Percentiles rank a stretch among this genome's conserved stretches.
phyloP scores from a whole-genome alignment of 2,329 filamentous ascomycete genomes.

The Monosporascus sp. region DNA sequence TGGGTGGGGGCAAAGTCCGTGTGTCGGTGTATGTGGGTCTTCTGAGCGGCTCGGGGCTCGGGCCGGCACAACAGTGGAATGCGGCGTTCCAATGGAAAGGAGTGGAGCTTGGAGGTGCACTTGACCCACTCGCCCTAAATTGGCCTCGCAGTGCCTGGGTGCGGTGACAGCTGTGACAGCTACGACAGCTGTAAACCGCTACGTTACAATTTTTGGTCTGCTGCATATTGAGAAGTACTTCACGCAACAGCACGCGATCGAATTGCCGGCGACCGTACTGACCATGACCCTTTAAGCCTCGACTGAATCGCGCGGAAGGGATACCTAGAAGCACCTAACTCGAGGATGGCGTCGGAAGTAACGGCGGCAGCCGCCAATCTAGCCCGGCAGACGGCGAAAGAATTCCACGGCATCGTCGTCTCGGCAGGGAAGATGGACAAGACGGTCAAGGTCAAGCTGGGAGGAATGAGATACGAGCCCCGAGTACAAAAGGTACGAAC shows the following conservation, averaged over 20 bases:
- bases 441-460: conserved; percentile 73
- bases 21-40: too few species aligned
- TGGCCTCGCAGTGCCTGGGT: too few species aligned
- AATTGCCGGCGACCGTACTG: background rate
- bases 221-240: too few species aligned
- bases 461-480: conserved; percentile 66
- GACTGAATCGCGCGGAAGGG: background rate
- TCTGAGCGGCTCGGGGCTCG: too few species aligned
- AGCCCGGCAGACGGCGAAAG: conserved; percentile 40
- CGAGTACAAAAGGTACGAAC: conserved; percentile 61
- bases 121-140: too few species aligned
- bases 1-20: too few species aligned
- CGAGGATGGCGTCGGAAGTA: conserved; percentile 9
- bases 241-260: background rate
- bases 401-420: conserved; percentile 65
- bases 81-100: too few species aligned
- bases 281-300: background rate
- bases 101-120: too few species aligned
- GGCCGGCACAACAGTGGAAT: too few species aligned
- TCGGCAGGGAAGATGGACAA: conserved; percentile 73
- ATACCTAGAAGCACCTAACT: background rate
- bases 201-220: too few species aligned
- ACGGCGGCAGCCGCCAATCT: conserved; percentile 20
- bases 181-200: too few species aligned
- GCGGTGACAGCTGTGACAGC: too few species aligned